Evolutionary conservation across 257 asterid genomes (phyloP), one percentile per base, ranked within the genome.

Genomic region (Scutellaria minor): DNA sequence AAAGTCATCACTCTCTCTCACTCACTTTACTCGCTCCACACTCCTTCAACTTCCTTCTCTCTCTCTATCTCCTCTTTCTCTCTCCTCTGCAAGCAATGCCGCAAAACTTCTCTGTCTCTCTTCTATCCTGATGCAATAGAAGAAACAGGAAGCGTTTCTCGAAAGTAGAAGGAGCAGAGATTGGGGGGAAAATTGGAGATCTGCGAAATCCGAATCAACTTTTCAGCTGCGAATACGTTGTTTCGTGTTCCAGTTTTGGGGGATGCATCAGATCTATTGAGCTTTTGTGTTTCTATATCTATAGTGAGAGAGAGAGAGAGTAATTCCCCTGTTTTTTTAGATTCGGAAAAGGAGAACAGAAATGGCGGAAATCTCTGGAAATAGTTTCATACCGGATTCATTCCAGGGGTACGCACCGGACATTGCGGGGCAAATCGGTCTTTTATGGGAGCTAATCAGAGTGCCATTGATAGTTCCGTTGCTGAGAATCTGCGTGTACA

Each of bases 401-500:
- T 78, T 89, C 53, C 85, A 81, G 54, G 96, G 88, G 3, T 78
- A 89, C 47, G 52, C 92, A 1, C 71, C 79, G 0, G 96, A 88
- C 60, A 76, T 91, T 5, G 85, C 90, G 40, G 88, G 88, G 80
- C 94, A 87, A 85, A 82, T 91, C 62, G 93, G 95, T 48, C 70
- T 88, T 72, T 57, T 88, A 4, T 92, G 98, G 98, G 92, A 85
- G 78, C 79, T 85, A 13, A 79, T 90, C 22, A 90, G 82, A 51
- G 87, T 92, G 46, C 90, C 96, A 54, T 70, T 92, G 76, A 81
- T 92, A 48, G 96, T 83, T 0, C 98, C 98, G 10, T 7, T 90
- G 77, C 71, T 90, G 80, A 79, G 78, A 24, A 1, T 87, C 24
- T 77, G 89, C 6, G 92, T 92, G 31, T 85, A 80, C 72, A 66